Percentiles rank a stretch among this genome's conserved stretches.
Conservation (phyloP, 345 rosid genomes). For the Nephelium lappaceum region DNA sequence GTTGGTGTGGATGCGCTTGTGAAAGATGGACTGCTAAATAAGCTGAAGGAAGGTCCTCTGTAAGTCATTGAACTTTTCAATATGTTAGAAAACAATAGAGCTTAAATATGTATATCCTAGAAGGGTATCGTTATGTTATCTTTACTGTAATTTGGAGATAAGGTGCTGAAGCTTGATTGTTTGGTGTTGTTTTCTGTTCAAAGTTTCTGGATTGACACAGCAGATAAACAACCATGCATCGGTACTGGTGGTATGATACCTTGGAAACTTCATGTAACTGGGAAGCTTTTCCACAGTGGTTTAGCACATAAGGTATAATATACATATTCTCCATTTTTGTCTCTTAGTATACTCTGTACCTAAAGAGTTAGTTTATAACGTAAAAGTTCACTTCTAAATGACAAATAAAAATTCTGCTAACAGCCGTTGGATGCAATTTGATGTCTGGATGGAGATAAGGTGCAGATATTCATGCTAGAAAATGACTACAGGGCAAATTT, state of each 20-base stretch:
- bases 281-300: conserved; percentile 98
- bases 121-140: background rate
- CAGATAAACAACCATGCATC: conserved; percentile 98
- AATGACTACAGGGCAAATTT: background rate
- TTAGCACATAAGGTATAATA: conserved; percentile 81
- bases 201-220: conserved; percentile 98
- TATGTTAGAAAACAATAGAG: background rate
- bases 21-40: conserved; percentile 73
- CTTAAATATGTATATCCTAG: background rate
- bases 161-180: background rate
- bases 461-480: background rate
- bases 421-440: background rate
- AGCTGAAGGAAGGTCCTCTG: conserved; percentile 95
- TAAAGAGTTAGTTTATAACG: background rate
- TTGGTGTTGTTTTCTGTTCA: conserved; percentile 19
- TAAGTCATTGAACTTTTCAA: conserved; percentile 34
- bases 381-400: background rate
- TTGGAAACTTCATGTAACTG: conserved; percentile 89
- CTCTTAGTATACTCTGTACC: background rate
- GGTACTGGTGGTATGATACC: conserved; percentile 99
- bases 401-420: background rate
- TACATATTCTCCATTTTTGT: background rate
- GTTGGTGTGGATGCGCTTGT: conserved; percentile 92
- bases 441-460: background rate
- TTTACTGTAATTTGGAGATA: background rate